Percentiles rank a stretch among this genome's conserved stretches.
Evolutionary conservation across 2,329 filamentous ascomycete species (phyloP).

Genomic region (Microcyclospora pomicola): DNA sequence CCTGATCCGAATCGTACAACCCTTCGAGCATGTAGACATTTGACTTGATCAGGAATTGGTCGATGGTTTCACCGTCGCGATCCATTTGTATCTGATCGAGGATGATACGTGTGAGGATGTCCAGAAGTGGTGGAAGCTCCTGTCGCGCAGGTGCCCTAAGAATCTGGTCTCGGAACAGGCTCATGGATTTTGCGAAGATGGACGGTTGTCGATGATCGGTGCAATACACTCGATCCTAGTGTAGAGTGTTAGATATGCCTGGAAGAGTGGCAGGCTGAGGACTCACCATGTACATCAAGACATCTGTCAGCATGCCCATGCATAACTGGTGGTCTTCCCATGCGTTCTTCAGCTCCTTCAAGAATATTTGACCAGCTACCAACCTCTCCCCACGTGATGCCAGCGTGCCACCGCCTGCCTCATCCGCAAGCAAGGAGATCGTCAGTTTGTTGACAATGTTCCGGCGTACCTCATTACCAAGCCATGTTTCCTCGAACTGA

Average conservation of each 20-base stretch:
- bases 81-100: slow-evolving; percentile 90
- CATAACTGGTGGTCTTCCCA: slow-evolving; percentile 86
- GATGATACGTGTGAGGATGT: slow-evolving; percentile 67
- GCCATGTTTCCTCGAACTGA: slow-evolving; percentile 69
- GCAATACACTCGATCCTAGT: slow-evolving; percentile 64
- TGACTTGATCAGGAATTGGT: slow-evolving; percentile 66
- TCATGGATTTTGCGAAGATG: slow-evolving; percentile 75
- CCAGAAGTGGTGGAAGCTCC: slow-evolving; percentile 44
- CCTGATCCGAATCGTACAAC: slow-evolving; percentile 68
- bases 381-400: slow-evolving; percentile 66
- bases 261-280: background rate
- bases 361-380: slow-evolving; percentile 67
- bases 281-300: slow-evolving; percentile 74
- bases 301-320: slow-evolving; percentile 94
- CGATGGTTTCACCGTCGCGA: slow-evolving; percentile 75
- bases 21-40: slow-evolving; percentile 82
- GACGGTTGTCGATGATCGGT: slow-evolving; percentile 58
- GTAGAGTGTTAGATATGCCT: background rate
- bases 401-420: slow-evolving; percentile 21
- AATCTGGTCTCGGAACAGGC: slow-evolving; percentile 76
- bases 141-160: slow-evolving; percentile 45
- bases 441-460: slow-evolving; percentile 59
- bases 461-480: slow-evolving; percentile 57
- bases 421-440: slow-evolving; percentile 45
- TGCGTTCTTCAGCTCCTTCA: slow-evolving; percentile 58